Conservation (phyloP, 371 early-diverging fungal genomes). For the Mortierella sp. region DNA sequence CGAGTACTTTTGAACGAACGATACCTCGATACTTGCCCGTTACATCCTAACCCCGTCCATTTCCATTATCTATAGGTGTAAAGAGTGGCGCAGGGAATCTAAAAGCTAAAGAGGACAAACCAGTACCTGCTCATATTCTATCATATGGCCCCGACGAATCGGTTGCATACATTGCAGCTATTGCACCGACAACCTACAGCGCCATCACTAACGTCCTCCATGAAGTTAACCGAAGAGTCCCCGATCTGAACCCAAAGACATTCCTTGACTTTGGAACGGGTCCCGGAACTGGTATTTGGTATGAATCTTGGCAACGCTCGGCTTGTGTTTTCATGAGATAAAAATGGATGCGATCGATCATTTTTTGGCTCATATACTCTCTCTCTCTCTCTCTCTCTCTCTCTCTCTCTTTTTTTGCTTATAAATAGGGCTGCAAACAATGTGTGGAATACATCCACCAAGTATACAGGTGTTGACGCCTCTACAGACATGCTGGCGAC, state of each 20-base stretch:
- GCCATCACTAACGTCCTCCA: constrained; percentile 73
- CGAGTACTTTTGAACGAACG: constrained; percentile 16
- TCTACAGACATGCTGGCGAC: constrained; percentile 83
- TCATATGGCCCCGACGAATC: constrained; percentile 81
- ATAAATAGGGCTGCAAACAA: constrained; percentile 75
- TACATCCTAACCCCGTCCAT: neutral
- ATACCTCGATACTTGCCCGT: neutral
- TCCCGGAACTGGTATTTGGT: constrained; percentile 89
- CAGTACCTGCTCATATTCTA: constrained; percentile 70
- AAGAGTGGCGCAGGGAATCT: constrained; percentile 45
- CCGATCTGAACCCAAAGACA: constrained; percentile 68
- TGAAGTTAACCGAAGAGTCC: constrained; percentile 69
- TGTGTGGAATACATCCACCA: constrained; percentile 54
- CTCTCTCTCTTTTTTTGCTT: neutral
- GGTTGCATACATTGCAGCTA: constrained; percentile 78
- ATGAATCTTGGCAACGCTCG: constrained; percentile 8
- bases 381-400: constrained; percentile 1
- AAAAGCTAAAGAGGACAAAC: constrained; percentile 15
- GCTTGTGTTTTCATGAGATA: neutral
- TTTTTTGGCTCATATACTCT: neutral
- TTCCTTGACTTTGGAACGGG: constrained; percentile 91
- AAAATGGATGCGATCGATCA: neutral
- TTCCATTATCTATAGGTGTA: constrained; percentile 18
- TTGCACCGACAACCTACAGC: constrained; percentile 75
- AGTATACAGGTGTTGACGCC: constrained; percentile 78